Conservation (phyloP, 2,329 filamentous ascomycete species). For the Aspergillus puulaauensis region DNA sequence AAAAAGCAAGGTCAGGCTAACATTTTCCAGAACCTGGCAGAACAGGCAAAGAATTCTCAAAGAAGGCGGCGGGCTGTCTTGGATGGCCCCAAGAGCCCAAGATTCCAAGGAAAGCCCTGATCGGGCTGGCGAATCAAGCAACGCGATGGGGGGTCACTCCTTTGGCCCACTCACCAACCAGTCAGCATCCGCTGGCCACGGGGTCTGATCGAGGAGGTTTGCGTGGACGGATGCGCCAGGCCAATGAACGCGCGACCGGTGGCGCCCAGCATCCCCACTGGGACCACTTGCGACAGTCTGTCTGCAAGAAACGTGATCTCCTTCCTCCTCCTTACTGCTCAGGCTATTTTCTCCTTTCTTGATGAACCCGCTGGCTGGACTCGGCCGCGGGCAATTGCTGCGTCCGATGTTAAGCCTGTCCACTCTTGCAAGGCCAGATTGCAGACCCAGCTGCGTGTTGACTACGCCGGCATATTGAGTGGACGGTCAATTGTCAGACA, state of each 20-base stretch:
- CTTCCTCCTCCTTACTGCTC: slow-evolving; percentile 4
- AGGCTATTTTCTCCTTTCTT: not conserved
- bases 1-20: not conserved
- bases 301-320: slow-evolving; percentile 1
- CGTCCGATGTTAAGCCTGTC: no score
- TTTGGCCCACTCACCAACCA: slow-evolving; percentile 6
- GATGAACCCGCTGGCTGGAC: not conserved
- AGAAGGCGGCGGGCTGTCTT: not conserved
- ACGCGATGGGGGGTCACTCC: not conserved
- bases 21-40: slow-evolving; percentile 12
- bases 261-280: slow-evolving; percentile 3
- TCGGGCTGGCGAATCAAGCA: slow-evolving; percentile 8
- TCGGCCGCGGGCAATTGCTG: no score
- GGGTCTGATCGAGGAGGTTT: slow-evolving; percentile 2
- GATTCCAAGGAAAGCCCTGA: slow-evolving; percentile 1
- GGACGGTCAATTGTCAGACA: not conserved
- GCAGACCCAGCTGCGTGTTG: not conserved
- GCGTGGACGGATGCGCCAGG: not conserved
- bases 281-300: not conserved
- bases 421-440: no score
- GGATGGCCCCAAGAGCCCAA: not conserved
- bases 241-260: not conserved
- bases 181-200: slow-evolving; percentile 5
- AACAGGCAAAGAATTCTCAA: slow-evolving; percentile 17
- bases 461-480: not conserved